Evolutionary conservation across 2,329 filamentous ascomycete genomes (phyloP), one percentile per base, ranked within the genome.

Genomic region (Akanthomyces dipterigenus): DNA sequence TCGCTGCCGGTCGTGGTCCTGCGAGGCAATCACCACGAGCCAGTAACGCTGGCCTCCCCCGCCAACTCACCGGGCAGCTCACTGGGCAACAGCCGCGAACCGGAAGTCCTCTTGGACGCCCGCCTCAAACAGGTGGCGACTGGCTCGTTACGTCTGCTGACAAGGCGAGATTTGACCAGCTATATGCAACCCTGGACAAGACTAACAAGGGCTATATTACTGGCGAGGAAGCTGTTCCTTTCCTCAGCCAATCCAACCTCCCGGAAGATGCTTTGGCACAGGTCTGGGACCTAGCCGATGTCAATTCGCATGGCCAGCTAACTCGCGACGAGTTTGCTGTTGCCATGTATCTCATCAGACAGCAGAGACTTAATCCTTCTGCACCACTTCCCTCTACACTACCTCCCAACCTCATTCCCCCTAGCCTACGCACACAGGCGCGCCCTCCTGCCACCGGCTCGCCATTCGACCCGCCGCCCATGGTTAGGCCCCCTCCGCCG

Each of bases 231-330:
- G 95, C 93, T 2, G 95, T 98, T 9, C 83, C 86, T 9, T 99
- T 98, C 76, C 91, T 99, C 73, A 93, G 90, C 71, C 92, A 96
- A 73, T 96, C 93, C 1, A 89, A 90, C 62, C 81, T 99, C 16
- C 85, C 91, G 1, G 93, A 98, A 71, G 93, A 97, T 69, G 86
- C 85, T 11, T 80, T 99, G 58, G 95, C 95, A 34, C 90, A 96
- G 68, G 96, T 99, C 65, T 99, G 95, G 95, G 95, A 99, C 72
- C 84, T 99, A 34, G 89, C 95, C 16, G 95, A 99, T 75, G 91
- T 97, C 74, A 91, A 91, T 70, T 95, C 91, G 8, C 89, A 93
- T 67, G 95, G 95, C 12, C 88, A 89, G 62, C 79, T 99, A 61
- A 92, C 83, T 51, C 86, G 85, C 67, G 95, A 99, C 67, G 93